A percentile compares a stretch with the other conserved stretches of the same genome.
Evolutionary conservation across 2,329 filamentous ascomycete genomes (phyloP).

Genomic region (Paecilomyces niveus): DNA sequence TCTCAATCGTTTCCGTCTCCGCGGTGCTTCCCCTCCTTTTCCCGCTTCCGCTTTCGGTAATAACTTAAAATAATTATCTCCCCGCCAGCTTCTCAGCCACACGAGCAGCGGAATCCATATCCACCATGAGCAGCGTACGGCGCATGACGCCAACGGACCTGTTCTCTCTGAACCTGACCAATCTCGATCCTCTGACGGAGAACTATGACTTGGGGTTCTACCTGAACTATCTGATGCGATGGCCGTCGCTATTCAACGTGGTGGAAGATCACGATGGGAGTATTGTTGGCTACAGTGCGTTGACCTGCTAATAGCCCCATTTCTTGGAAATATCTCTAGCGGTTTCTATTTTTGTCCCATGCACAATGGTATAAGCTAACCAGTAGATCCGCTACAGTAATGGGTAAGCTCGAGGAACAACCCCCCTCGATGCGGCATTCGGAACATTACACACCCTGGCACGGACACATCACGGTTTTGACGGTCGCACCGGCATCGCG

Average conservation of each 20-base stretch:
- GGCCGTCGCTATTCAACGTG: conserved; percentile 90
- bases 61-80: neutral
- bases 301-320: neutral
- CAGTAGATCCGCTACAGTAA: conserved; percentile 53
- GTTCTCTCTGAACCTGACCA: conserved; percentile 85
- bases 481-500: conserved; percentile 85
- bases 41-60: neutral
- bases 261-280: conserved; percentile 81
- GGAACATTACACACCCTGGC: conserved; percentile 95
- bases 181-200: conserved; percentile 94
- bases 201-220: conserved; percentile 96
- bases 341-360: neutral
- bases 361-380: neutral
- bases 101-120: conserved; percentile 7
- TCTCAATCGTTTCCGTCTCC: neutral
- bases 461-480: conserved; percentile 93
- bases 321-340: neutral
- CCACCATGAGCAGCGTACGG: conserved; percentile 71
- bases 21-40: neutral
- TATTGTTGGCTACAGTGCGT: conserved; percentile 87
- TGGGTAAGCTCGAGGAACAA: conserved; percentile 92
- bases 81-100: conserved; percentile 8
- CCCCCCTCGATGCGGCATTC: conserved; percentile 67
- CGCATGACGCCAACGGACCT: conserved; percentile 79
- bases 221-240: conserved; percentile 89